A percentile compares a stretch with the other conserved stretches of the same genome.
These are phyloP conservation scores for Leishmania tarentolae DNA, from an alignment of 208 protist species.

Conservation along the genomic window DNA sequence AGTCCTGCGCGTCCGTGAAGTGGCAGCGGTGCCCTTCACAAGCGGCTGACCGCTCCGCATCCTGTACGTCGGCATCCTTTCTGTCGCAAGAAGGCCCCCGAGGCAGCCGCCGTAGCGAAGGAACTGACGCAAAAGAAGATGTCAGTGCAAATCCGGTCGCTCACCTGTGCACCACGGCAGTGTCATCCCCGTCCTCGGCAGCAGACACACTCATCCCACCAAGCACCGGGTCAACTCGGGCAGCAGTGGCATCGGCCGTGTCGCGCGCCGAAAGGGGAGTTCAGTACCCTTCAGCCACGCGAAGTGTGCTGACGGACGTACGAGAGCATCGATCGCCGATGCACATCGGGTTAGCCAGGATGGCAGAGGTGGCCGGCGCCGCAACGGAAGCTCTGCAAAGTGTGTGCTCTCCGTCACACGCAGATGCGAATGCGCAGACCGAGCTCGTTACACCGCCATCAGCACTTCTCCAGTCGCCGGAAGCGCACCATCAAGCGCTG, in stretches of 20 bases:
- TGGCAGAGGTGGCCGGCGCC: too few relatives aligned
- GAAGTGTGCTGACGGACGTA: neutral
- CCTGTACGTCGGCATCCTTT: constrained; percentile 2
- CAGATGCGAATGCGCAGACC: neutral
- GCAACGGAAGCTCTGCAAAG: neutral
- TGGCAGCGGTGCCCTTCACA: constrained; percentile 1
- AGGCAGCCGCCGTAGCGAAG: neutral
- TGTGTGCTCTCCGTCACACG: neutral
- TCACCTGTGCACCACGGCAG: constrained; percentile 1
- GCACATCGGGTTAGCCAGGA: neutral
- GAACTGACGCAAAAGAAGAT: neutral
- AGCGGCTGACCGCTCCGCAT: constrained; percentile 1
- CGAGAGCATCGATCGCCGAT: neutral
- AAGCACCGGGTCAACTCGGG: neutral
- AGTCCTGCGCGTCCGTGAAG: constrained; percentile 6
- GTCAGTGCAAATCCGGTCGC: neutral
- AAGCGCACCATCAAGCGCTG: neutral
- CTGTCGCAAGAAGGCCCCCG: neutral
- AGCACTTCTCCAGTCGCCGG: neutral
- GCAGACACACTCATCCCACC: neutral
- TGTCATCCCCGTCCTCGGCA: constrained; percentile 12
- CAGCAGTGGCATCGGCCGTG: neutral
- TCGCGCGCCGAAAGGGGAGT: neutral
- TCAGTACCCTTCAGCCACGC: neutral
- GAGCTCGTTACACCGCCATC: neutral